Base-by-base conservation (phyloP, 306 rosid genomes). In the Coriaria nepalensis region DNA sequence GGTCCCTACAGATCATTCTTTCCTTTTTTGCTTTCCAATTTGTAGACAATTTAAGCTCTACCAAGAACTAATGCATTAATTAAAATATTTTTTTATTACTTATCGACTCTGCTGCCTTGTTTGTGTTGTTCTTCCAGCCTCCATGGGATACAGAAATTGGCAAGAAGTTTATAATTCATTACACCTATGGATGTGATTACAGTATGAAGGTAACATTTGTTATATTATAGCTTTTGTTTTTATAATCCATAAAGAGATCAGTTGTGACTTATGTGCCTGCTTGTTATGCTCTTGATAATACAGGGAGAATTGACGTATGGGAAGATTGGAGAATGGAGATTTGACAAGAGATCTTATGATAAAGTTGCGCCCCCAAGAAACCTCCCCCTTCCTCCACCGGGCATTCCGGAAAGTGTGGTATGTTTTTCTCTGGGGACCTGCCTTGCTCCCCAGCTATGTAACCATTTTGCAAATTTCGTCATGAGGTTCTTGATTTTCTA, bases 291-390 rank as follows among this genome's bases (percentile, higher is more conserved):
- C 6, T 29, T 52, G 43, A 52, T 53, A 43, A 20, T 59, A 42
- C 52, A 85, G 99, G 96, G 99, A 56, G 88, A 86, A 66, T 41
- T 80, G 47, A 92, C 96, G 13, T 80, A 82, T 65, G 99, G 96
- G 64, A 85, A 86, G 66, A 92, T 86, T 37, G 99, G 99, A 61
- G 99, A 92, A 72, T 92, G 99, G 99, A 79, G 99, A 56, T 92
- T 92, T 52, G 99, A 82, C 64, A 92, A 92, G 66, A 71, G 99
- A 65, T 78, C 99, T 8, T 86, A 56, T 9, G 73, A 41, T 52
- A 29, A 2, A 2, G 60, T 47, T 40, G 64, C 70, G 52, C 93
- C 78, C 2, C 99, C 94, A 0, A 73, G 81, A 68, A 92, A 92
- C 73, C 83, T 85, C 35, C 54, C 96, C 37, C 42, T 82, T 57